phyloP scores from a whole-genome alignment of 106 monocot species.

The Allium cepa region DNA sequence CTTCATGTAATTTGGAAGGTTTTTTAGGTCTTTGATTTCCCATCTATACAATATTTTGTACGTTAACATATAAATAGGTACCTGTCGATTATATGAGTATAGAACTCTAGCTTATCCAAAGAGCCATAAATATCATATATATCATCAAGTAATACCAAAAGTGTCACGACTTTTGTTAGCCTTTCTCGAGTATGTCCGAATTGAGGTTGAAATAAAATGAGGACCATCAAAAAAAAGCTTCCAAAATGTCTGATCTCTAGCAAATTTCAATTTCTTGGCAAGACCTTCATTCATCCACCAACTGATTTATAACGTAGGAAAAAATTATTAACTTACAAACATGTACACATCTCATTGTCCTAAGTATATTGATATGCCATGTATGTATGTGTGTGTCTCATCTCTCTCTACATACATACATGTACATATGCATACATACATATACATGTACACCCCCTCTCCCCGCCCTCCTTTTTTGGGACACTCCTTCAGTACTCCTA shows the following conservation, averaged over 20 bases:
- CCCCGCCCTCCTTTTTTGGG: no score
- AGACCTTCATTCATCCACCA: slow-evolving; percentile 8
- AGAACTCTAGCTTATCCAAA: slow-evolving; percentile 34
- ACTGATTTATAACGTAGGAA: background rate
- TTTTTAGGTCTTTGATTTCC: slow-evolving; percentile 22
- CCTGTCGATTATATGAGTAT: slow-evolving; percentile 31
- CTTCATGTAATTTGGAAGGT: slow-evolving; percentile 23
- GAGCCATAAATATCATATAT: slow-evolving; percentile 41
- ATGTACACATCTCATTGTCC: background rate
- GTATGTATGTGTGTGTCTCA: no score
- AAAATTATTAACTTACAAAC: background rate
- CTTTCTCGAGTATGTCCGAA: slow-evolving; percentile 15
- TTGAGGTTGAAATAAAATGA: slow-evolving; percentile 23
- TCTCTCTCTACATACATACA: no score
- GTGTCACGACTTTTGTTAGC: slow-evolving; percentile 18
- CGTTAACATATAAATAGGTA: background rate
- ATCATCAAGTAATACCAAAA: slow-evolving; percentile 33
- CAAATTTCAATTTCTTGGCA: slow-evolving; percentile 25
- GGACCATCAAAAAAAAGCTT: background rate
- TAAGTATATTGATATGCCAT: no score
- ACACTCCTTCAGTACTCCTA: no score
- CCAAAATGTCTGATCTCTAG: slow-evolving; percentile 25
- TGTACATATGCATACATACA: no score
- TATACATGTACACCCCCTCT: no score
- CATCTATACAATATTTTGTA: slow-evolving; percentile 15